phyloP scores from a whole-genome alignment of 108 stramenopile genomes.

The Cylindrotheca closterium region DNA sequence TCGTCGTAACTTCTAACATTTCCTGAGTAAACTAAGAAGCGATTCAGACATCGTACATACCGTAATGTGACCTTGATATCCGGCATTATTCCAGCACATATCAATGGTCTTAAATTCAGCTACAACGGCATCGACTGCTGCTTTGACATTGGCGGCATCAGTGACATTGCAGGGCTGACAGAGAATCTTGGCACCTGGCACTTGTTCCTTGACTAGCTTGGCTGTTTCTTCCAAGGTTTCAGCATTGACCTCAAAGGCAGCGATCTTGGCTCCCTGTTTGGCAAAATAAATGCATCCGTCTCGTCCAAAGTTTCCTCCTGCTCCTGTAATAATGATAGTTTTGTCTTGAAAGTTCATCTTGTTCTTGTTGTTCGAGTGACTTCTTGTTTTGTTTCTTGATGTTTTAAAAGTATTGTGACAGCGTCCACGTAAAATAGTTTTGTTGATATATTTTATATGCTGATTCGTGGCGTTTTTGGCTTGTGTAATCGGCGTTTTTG shows the following conservation, averaged over 20 bases:
- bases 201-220: conserved; percentile 8
- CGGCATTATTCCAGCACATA: conserved; percentile 93
- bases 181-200: conserved; percentile 18
- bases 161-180: conserved; percentile 72
- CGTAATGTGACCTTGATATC: conserved; percentile 89
- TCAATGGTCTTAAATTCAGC: conserved; percentile 56
- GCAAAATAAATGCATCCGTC: conserved; percentile 79
- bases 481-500: too few relatives aligned
- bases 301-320: conserved; percentile 86
- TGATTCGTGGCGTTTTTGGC: too few relatives aligned
- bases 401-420: too few relatives aligned
- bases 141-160: conserved; percentile 43
- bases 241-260: conserved; percentile 67
- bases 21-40: too few relatives aligned
- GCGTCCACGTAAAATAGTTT: too few relatives aligned
- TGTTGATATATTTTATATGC: too few relatives aligned
- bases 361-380: too few relatives aligned
- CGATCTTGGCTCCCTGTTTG: conserved; percentile 76
- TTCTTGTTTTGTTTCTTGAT: too few relatives aligned
- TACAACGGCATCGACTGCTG: conserved; percentile 36
- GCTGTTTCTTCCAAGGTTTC: conserved; percentile 61
- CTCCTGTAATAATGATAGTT: conserved; percentile 83
- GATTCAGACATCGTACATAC: too few relatives aligned
- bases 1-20: too few relatives aligned
- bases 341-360: conserved; percentile 49